Evolutionary conservation across 345 rosid species (phyloP).

Genomic region (Citrus inodora): DNA sequence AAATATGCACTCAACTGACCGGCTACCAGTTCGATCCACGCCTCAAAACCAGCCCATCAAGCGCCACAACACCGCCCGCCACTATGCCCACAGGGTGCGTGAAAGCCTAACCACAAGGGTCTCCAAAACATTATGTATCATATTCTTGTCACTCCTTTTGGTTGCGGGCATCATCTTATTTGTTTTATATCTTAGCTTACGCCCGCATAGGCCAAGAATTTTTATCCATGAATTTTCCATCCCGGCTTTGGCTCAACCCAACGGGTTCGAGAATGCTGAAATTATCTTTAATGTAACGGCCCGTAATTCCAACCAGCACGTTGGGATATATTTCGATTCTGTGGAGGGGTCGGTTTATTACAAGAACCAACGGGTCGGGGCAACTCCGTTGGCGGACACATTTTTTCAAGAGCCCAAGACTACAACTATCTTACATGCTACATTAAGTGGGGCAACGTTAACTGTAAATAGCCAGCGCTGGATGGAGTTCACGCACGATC

Average conservation of each 20-base stretch:
- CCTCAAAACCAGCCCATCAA: conserved; percentile 17
- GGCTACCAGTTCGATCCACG: conserved; percentile 22
- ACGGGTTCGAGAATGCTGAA: conserved; percentile 51
- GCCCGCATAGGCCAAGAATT: conserved; percentile 85
- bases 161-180: conserved; percentile 45
- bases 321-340: conserved; percentile 54
- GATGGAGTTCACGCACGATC: conserved; percentile 58
- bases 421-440: conserved; percentile 43
- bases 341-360: conserved; percentile 59
- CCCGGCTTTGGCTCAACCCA: conserved; percentile 41
- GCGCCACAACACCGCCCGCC: conserved; percentile 35
- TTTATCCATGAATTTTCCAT: conserved; percentile 43
- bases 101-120: conserved; percentile 64
- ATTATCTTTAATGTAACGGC: conserved; percentile 58
- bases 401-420: conserved; percentile 73
- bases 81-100: conserved; percentile 53
- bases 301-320: conserved; percentile 68
- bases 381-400: conserved; percentile 31
- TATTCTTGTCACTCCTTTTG: conserved; percentile 51
- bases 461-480: conserved; percentile 51
- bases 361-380: conserved; percentile 55
- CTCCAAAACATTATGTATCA: conserved; percentile 54
- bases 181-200: conserved; percentile 76
- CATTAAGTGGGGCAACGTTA: conserved; percentile 57
- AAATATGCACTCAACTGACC: conserved; percentile 26